Evolutionary conservation across 2,329 filamentous ascomycete species (phyloP), one percentile per base, ranked within the genome.

Genomic region (Penicillium sclerotigenum): DNA sequence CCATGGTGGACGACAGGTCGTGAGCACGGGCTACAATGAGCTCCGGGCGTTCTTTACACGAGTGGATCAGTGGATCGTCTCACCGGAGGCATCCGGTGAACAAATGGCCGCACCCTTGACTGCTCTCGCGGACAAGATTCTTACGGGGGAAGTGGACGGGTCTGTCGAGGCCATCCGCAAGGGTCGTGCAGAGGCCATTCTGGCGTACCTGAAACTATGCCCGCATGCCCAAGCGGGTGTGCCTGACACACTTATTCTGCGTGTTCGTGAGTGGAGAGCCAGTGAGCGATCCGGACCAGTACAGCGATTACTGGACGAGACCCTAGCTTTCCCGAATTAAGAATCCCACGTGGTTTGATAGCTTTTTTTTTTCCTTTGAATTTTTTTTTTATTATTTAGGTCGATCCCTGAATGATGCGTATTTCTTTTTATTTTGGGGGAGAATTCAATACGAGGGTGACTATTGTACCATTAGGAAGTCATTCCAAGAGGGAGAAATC

Each of bases 271-370:
- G 45, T 79, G 77, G 77, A 65, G 70, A 45, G 62, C 65, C 18
- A 60, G 61, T 40, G 77, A 79, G 60, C 64, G 77, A 66, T 76
- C 75, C 47, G 69, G 65, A 29, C 63, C 68, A 46, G 66, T 77
- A 18, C 71, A 69, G 47, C 66, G 66, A 31, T 56, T 71, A 22
- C 65, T 76, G 5, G 71, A 72, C 46, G 64, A 72, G 60, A 67
- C 67, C 52, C 56, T 73, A 52, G 60, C 31, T 3, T 22, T 53
- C 6, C 49, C 34, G 10, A 47, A 46, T 36, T 48, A 54, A 54
- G 40, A 22, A 49, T 42, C 22, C 53, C 53, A 56, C 53, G 53
- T 56, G 46, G 29, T 56, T 61, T 37, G 26, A 13, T 7, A 14
- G 26, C 24, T 41, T 20, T 37, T n/a, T 16, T 16, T 2, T n/a